Evolutionary conservation across 169 alveolate species (phyloP).

Genomic region (Plasmodium yoelii): DNA sequence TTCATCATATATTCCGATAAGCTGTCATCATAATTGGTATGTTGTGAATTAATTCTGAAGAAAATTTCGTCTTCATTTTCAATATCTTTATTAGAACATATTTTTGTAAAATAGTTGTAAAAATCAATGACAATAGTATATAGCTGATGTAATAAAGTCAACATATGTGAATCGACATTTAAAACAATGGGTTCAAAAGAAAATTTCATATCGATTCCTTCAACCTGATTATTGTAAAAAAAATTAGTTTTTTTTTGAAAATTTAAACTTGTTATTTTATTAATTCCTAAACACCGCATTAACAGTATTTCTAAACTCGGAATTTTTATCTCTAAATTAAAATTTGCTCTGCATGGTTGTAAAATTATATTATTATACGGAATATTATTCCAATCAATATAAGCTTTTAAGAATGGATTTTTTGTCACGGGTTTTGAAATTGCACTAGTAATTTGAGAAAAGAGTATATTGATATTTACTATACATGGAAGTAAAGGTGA

Average conservation of each 20-base stretch:
- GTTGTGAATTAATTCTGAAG: conserved; percentile 1
- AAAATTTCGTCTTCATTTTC: conserved; percentile 29
- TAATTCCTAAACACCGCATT: conserved; percentile 66
- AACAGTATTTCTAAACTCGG: conserved; percentile 42
- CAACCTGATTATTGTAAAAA: conserved; percentile 32
- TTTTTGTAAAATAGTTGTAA: conserved; percentile 24
- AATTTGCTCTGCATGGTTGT: conserved; percentile 65
- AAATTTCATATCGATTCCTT: conserved; percentile 47
- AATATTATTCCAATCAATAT: conserved; percentile 72
- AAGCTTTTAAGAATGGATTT: conserved; percentile 64
- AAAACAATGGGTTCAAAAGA: conserved; percentile 50
- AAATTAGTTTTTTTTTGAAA: conserved; percentile 30
- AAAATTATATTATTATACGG: conserved; percentile 59
- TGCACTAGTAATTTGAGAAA: conserved; percentile 72
- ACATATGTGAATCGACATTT: conserved; percentile 57
- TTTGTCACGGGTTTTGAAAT: conserved; percentile 63
- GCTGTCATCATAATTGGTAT: conserved; percentile 5
- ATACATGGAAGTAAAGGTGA: conserved; percentile 60
- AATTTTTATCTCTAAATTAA: conserved; percentile 36
- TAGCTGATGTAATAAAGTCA: conserved; percentile 60
- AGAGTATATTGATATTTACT: conserved; percentile 45
- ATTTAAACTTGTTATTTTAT: conserved; percentile 53
- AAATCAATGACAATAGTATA: conserved; percentile 42
- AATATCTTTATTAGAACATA: conserved; percentile 26
- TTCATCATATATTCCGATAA: conserved; percentile 10